Percentiles rank a stretch among this genome's conserved stretches.
Conservation (phyloP, 2,329 filamentous ascomycete genomes). For the Neobulgaria alba region DNA sequence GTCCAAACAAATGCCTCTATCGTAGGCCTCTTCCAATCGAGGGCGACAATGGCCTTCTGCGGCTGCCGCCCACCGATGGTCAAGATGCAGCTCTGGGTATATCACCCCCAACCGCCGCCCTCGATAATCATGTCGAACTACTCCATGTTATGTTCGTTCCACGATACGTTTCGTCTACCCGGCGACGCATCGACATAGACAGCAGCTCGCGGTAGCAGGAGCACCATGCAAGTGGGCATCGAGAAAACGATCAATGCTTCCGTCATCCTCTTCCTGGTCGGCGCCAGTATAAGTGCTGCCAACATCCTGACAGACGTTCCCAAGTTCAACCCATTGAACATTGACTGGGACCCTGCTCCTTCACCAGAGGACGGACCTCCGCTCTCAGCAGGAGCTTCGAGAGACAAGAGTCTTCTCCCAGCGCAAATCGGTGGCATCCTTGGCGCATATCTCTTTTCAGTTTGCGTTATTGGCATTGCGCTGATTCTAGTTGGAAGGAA, state of each 20-base stretch:
- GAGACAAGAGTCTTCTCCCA: constrained; percentile 57
- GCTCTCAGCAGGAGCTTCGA: constrained; percentile 46
- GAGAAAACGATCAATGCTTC: constrained; percentile 16
- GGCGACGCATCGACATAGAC: constrained; percentile 10
- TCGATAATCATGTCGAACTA: constrained; percentile 6
- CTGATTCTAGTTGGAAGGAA: not conserved
- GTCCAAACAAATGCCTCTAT: not conserved
- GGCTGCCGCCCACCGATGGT: not conserved
- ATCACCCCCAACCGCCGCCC: constrained; percentile 20
- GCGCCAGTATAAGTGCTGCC: constrained; percentile 15
- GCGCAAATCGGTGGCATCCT: constrained; percentile 77
- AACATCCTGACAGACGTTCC: constrained; percentile 15
- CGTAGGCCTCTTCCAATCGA: constrained; percentile 2
- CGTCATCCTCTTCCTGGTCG: constrained; percentile 11
- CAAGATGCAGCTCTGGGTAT: constrained; percentile 10
- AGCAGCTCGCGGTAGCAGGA: too few relatives aligned
- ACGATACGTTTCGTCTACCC: constrained; percentile 24
- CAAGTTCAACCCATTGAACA: constrained; percentile 19
- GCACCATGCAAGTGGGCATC: constrained; percentile 18
- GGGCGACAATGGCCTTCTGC: constrained; percentile 7
- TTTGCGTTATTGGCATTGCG: constrained; percentile 52
- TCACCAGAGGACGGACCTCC: constrained; percentile 52
- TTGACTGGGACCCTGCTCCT: constrained; percentile 49
- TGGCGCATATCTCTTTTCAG: constrained; percentile 70
- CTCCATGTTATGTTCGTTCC: constrained; percentile 23